Percentiles rank a stretch among this genome's conserved stretches.
These are phyloP conservation scores for Wilcoxina mikolae DNA, from an alignment of 495 filamentous ascomycete species.

Conservation along the genomic window DNA sequence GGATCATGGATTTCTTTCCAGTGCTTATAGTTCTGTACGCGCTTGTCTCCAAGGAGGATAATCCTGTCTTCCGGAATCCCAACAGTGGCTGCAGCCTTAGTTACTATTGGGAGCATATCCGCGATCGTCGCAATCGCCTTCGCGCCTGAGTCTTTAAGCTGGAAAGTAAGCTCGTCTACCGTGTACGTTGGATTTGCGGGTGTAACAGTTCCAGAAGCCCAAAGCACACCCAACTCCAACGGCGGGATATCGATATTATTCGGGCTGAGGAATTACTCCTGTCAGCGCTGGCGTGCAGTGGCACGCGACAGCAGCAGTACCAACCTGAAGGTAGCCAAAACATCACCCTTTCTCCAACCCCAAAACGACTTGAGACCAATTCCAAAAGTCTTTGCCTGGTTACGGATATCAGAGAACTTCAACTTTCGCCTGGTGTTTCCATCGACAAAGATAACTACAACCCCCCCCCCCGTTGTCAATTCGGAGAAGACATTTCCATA, in stretches of 20 bases:
- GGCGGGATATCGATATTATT: conserved; percentile 61
- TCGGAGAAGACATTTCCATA: background rate
- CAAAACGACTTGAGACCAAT: conserved; percentile 55
- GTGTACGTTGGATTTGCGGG: conserved; percentile 85
- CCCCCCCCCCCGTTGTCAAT: background rate
- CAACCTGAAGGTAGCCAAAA: conserved; percentile 45
- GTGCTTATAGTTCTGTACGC: conserved; percentile 48
- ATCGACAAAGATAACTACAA: conserved; percentile 63
- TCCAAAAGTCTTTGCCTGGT: conserved; percentile 58
- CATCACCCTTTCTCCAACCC: conserved; percentile 70
- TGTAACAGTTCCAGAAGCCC: conserved; percentile 67
- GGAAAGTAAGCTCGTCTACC: conserved; percentile 70
- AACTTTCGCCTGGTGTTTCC: conserved; percentile 56
- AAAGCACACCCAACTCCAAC: conserved; percentile 63
- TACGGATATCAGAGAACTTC: conserved; percentile 54
- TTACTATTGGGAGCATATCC: conserved; percentile 45
- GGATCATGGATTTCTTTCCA: conserved; percentile 57
- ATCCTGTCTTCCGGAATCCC: conserved; percentile 54
- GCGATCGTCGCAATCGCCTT: conserved; percentile 62
- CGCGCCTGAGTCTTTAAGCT: conserved; percentile 66
- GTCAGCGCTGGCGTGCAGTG: background rate
- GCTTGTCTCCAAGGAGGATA: conserved; percentile 62
- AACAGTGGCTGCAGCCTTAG: conserved; percentile 49
- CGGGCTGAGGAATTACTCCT: conserved; percentile 34
- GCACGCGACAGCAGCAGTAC: background rate